Base-by-base conservation (phyloP, 257 asterid genomes). In the Orobanche coerulescens region DNA sequence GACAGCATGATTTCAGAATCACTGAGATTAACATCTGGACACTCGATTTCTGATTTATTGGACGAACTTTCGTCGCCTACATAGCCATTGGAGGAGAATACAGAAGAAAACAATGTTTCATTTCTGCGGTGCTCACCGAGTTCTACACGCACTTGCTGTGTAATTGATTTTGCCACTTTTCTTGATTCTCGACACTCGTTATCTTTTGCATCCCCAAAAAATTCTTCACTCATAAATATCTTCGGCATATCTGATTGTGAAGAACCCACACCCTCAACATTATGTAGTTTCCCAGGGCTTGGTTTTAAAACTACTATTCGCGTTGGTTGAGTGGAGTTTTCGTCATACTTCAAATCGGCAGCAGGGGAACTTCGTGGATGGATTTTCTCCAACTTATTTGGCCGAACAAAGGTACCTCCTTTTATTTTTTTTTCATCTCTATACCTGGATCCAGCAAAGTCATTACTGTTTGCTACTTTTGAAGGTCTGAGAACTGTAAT, bases 401-500 rank as follows among this genome's bases (percentile, higher is more conserved):
- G 37, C 57, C 56, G 71, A 36, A 62, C 64, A 12, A 60, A 78
- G 43, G 39, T 60, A 60, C 76, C 64, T 20, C 54, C 68, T 55
- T 66, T 72, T 31, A 50, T 40, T 53, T 66, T 73, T 65, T 74
- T 74, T 40, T 76, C 82, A 28, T 64, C 65, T 67, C 50, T 75
- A 74, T 69, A 68, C 62, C 68, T 77, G 4, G 71, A 50, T 57
- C 63, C 76, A 64, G 68, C 33, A 70, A 68, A 57, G 64, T 68
- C 75, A 43, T 43, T 58, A 62, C 44, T 61, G 37, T 79, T 83
- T 51, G 77, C 70, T 65, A 74, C 56, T 72, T 75, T 87, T 10
- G 92, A 85, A 39, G 96, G 96, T 70, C 72, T 78, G 56, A 87
- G 90, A 73, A 87, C 85, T 58, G 96, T 87, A 62, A 87, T 85